A percentile compares a stretch with the other conserved stretches of the same genome.
Conservation (phyloP, 805 yeast species). For the Candida khao-thaluensis region DNA sequence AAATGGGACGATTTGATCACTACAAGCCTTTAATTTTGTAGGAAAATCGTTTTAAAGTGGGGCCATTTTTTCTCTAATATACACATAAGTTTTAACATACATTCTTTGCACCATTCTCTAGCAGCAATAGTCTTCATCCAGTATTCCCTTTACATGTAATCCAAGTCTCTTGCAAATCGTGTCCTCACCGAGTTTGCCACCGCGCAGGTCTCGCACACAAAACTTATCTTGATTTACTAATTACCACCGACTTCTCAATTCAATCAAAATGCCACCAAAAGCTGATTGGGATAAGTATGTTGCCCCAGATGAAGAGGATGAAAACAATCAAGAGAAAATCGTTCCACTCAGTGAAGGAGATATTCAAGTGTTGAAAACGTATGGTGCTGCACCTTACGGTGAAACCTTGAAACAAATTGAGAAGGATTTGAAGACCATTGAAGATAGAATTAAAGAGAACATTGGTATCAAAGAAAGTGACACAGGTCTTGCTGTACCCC, state of each 20-base stretch:
- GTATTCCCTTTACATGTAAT: too few species aligned
- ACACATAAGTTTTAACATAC: too few species aligned
- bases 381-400: conserved; percentile 97
- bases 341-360: conserved; percentile 93
- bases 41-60: too few species aligned
- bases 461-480: conserved; percentile 94
- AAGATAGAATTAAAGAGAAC: conserved; percentile 86
- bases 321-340: conserved; percentile 65
- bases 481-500: conserved; percentile 97
- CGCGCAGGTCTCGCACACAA: conserved; percentile 1
- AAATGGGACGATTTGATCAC: conserved; percentile 23
- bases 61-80: too few species aligned
- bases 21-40: not conserved
- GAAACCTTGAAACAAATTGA: conserved; percentile 76
- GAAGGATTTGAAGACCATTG: conserved; percentile 81
- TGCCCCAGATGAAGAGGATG: conserved; percentile 76
- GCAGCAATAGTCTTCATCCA: too few species aligned
- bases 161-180: not conserved
- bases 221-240: conserved; percentile 2
- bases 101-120: too few species aligned
- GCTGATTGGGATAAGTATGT: conserved; percentile 98
- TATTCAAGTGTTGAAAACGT: conserved; percentile 93
- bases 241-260: conserved; percentile 1
- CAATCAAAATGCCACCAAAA: conserved; percentile 51
- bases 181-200: conserved; percentile 5